phyloP scores from a whole-genome alignment of 2,329 filamentous ascomycete species.

The Chrysosphaeria jannelii region DNA sequence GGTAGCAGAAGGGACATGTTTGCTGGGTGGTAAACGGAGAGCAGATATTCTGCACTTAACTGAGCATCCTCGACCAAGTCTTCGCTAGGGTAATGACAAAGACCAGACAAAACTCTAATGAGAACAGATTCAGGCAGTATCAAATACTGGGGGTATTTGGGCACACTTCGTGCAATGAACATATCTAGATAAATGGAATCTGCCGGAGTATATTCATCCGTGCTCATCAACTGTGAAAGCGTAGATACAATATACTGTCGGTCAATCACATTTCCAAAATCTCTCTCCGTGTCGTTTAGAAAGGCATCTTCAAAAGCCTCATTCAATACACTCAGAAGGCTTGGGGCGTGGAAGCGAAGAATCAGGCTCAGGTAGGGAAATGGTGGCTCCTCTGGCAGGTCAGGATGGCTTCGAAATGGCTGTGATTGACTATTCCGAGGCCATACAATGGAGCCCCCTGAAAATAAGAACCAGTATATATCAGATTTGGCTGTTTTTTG shows the following conservation, averaged over 20 bases:
- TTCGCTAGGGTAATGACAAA: conserved; percentile 57
- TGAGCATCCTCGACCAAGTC: conserved; percentile 81
- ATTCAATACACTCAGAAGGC: conserved; percentile 81
- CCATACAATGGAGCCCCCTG: conserved; percentile 48
- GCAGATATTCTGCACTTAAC: conserved; percentile 80
- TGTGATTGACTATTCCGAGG: too few relatives aligned
- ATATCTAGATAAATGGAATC: conserved; percentile 93
- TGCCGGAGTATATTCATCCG: conserved; percentile 39
- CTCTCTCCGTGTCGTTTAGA: conserved; percentile 50
- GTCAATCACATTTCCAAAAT: conserved; percentile 44
- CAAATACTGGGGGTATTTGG: conserved; percentile 90
- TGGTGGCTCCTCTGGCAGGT: conserved; percentile 28
- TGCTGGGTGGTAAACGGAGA: conserved; percentile 78
- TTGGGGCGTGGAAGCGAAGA: conserved; percentile 65
- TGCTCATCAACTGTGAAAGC: conserved; percentile 66
- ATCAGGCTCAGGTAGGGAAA: conserved; percentile 69
- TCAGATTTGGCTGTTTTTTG: conserved; percentile 56
- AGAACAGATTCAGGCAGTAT: conserved; percentile 66
- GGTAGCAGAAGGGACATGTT: conserved; percentile 50
- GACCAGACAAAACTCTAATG: conserved; percentile 46
- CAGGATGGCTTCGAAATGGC: conserved; percentile 24
- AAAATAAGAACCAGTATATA: conserved; percentile 82
- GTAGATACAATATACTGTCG: conserved; percentile 83
- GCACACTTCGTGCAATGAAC: conserved; percentile 86
- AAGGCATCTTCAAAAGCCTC: conserved; percentile 93